phyloP scores from a whole-genome alignment of 345 rosid species.

The Pistacia integerrima region DNA sequence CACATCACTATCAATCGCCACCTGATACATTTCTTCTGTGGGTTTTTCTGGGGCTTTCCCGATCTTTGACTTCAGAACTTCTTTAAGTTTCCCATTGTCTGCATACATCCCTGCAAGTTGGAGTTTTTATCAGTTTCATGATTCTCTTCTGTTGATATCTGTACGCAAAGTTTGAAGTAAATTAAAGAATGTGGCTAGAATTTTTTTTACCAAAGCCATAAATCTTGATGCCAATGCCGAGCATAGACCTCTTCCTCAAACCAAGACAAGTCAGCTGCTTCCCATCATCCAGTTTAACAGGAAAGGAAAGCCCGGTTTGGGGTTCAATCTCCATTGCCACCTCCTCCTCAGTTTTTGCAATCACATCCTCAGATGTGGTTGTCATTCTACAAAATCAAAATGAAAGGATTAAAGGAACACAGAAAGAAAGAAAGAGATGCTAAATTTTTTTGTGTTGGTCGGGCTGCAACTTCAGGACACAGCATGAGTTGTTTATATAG shows the following conservation, averaged over 20 bases:
- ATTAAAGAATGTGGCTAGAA: background rate
- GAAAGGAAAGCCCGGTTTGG: slow-evolving; percentile 48
- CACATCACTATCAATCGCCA: slow-evolving; percentile 45
- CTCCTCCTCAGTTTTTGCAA: slow-evolving; percentile 32
- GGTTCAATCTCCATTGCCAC: slow-evolving; percentile 48
- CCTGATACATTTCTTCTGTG: slow-evolving; percentile 43
- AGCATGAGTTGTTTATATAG: background rate
- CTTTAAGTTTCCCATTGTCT: slow-evolving; percentile 44
- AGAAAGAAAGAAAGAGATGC: background rate
- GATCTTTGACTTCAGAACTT: slow-evolving; percentile 34
- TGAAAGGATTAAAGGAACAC: too few species aligned
- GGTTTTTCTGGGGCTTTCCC: slow-evolving; percentile 42
- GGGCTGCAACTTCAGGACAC: background rate
- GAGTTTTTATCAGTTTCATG: background rate
- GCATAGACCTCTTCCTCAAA: slow-evolving; percentile 48
- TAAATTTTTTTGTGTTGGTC: background rate
- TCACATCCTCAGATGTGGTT: slow-evolving; percentile 23
- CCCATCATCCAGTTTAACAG: slow-evolving; percentile 51
- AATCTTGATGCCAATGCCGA: slow-evolving; percentile 47
- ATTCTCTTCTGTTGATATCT: background rate
- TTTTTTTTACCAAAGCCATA: slow-evolving; percentile 43
- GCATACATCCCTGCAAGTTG: slow-evolving; percentile 43
- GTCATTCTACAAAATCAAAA: slow-evolving; percentile 18
- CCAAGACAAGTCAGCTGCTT: slow-evolving; percentile 40
- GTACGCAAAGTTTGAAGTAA: background rate